Conservation (phyloP, 331 rosid species). For the Dryas integrifolia region DNA sequence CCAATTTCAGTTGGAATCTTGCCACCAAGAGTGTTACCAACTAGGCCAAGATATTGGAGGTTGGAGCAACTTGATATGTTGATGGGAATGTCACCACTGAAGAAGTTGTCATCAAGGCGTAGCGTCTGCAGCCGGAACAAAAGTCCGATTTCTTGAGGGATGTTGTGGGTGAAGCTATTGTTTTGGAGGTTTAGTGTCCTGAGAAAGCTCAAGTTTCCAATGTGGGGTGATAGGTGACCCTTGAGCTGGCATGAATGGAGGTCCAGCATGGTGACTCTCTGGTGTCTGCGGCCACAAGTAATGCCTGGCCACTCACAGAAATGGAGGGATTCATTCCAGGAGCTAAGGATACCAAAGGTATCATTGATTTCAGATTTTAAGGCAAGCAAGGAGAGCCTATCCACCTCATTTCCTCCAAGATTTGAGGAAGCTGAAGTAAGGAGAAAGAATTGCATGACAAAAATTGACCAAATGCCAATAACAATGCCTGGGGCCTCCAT, state of each 20-base stretch:
- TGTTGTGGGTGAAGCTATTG: slow-evolving; percentile 20
- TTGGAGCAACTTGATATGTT: slow-evolving; percentile 12
- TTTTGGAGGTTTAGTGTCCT: slow-evolving; percentile 8
- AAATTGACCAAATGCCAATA: not conserved
- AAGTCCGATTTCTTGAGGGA: slow-evolving; percentile 38
- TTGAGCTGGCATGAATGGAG: slow-evolving; percentile 14
- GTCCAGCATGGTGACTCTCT: slow-evolving; percentile 29
- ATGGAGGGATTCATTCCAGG: slow-evolving; percentile 41
- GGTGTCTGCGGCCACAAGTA: slow-evolving; percentile 26
- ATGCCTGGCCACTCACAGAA: slow-evolving; percentile 49
- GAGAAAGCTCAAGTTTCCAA: slow-evolving; percentile 45
- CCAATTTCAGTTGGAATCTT: slow-evolving; percentile 13
- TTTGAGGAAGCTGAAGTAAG: not conserved
- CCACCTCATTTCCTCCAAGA: not conserved
- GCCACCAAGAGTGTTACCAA: slow-evolving; percentile 13
- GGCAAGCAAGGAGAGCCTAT: slow-evolving; percentile 22
- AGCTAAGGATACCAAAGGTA: slow-evolving; percentile 4
- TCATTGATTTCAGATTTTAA: slow-evolving; percentile 16
- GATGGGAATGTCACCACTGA: slow-evolving; percentile 25
- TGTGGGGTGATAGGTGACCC: slow-evolving; percentile 30
- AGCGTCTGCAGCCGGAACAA: not conserved
- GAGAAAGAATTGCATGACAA: not conserved
- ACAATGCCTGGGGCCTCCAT: not conserved
- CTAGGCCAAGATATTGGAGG: slow-evolving; percentile 8
- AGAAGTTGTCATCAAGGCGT: not conserved